These are phyloP conservation scores for Microdochium bolleyi DNA, from an alignment of 2,329 filamentous ascomycete species.

Conservation along the genomic window DNA sequence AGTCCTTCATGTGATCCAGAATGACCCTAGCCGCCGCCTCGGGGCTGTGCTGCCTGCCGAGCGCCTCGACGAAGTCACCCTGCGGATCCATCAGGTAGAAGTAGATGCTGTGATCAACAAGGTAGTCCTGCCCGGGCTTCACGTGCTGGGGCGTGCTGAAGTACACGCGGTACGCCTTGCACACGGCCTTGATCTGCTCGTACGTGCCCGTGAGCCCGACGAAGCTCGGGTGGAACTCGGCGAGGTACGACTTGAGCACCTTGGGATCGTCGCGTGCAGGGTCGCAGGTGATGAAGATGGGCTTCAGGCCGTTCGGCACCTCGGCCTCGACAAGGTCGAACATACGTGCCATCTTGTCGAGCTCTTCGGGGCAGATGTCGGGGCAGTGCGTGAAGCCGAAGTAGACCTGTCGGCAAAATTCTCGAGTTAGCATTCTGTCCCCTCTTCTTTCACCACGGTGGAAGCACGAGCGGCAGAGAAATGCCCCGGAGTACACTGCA, in stretches of 20 bases:
- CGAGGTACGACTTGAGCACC: conserved; percentile 77
- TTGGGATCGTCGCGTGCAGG: conserved; percentile 82
- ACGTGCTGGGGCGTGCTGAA: conserved; percentile 88
- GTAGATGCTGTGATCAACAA: conserved; percentile 98
- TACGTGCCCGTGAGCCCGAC: conserved; percentile 89
- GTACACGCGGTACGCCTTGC: conserved; percentile 94
- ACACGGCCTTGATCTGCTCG: conserved; percentile 87
- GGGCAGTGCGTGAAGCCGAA: conserved; percentile 98
- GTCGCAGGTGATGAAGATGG: conserved; percentile 93
- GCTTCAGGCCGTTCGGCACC: conserved; percentile 48
- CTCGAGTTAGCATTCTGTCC: no score
- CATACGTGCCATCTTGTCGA: conserved; percentile 98
- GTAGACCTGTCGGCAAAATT: conserved; percentile 60
- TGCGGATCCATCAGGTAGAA: conserved; percentile 99
- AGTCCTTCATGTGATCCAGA: conserved; percentile 70
- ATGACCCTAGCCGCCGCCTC: conserved; percentile 81
- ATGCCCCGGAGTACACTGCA: no score
- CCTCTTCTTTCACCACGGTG: no score
- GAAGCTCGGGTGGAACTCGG: conserved; percentile 82
- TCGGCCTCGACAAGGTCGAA: conserved; percentile 62
- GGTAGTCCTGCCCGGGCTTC: conserved; percentile 88
- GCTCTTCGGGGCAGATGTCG: conserved; percentile 96
- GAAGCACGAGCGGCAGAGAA: no score
- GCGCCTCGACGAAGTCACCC: conserved; percentile 94
- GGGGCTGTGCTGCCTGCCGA: conserved; percentile 89